Evolutionary conservation across 202 grass and related monocot genomes (phyloP).

Genomic region (Panicum virgatum): DNA sequence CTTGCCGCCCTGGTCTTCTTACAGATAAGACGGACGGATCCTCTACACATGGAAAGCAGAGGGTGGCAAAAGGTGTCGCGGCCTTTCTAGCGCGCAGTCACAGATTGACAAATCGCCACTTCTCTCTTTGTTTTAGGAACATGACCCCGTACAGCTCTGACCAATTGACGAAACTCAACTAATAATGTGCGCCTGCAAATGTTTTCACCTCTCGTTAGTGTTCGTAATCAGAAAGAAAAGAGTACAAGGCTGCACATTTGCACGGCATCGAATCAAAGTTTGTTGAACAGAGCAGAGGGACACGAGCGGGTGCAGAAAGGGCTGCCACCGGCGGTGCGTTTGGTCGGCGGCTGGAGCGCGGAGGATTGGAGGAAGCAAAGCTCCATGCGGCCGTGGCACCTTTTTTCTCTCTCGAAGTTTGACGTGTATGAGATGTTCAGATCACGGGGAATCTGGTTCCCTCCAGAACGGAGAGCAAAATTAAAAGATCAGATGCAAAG

Average conservation of each 20-base stretch:
- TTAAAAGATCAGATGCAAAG: neutral
- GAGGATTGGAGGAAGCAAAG: neutral
- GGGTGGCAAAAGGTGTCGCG: neutral
- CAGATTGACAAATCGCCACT: constrained; percentile 6
- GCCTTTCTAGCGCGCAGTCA: neutral
- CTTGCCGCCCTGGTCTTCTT: neutral
- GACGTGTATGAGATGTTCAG: neutral
- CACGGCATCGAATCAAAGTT: neutral
- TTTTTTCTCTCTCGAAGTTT: neutral
- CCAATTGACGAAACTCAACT: neutral
- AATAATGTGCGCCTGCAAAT: too few species aligned
- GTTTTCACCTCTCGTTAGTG: neutral
- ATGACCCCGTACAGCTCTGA: neutral
- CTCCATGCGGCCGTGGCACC: neutral
- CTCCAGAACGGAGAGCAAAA: neutral
- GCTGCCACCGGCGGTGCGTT: neutral
- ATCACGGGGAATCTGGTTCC: constrained; percentile 38
- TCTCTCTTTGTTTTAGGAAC: neutral
- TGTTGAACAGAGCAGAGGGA: neutral
- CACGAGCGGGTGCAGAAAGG: neutral
- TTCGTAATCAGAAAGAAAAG: neutral
- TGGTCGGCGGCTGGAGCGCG: constrained; percentile 1
- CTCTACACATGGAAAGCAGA: neutral
- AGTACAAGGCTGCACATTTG: neutral
- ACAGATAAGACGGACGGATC: neutral